Base-by-base conservation (phyloP, 1,284 basidiomycete genomes). In the Cutaneotrichosporon sp. region DNA sequence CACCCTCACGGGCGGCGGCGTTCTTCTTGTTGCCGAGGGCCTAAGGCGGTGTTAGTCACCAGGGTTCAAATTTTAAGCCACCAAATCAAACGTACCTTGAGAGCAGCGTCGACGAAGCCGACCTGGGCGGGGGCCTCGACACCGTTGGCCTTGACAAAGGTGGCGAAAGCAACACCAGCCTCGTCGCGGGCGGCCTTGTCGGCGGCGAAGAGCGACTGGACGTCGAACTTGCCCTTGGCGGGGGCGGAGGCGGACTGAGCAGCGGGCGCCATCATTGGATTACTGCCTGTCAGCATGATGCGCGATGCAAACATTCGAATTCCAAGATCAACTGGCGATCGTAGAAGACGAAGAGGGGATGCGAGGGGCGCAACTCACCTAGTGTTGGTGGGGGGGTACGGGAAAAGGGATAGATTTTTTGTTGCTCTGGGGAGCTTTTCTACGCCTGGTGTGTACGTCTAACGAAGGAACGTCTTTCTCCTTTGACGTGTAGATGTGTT, bases 71-170 rank as follows among this genome's bases (percentile, higher is more conserved):
- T 20, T 33, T 22, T 33, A 22, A 51, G 18, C 29, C 16, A 10
- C 31, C 11, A 20, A n/a, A 31, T 29, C 20, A 16, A 31, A 67
- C 78, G 71, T 62, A 78, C 80, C 85, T 91, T 93, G 80, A 92
- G 77, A 71, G 88, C 83, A 71, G 92, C 92, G 67, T 89, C 88
- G 62, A 84, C 83, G 81, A 97, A 90, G 71, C 87, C 90, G 67
- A 88, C 83, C 71, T 87, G 83, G 72, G 85, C 84, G 76, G 98
- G 86, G 73, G 88, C 89, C 67, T 87, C 81, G 68, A 92, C 89
- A 76, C 94, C 94, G 69, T 94, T 87, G 82, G 90, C 90, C 87
- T 91, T 87, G 71, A 86, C 86, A 75, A 86, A 81, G 61, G 87
- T 84, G 71, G 86, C 88, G 71, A 97, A 85, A 59, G 87, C 83